A percentile compares a stretch with the other conserved stretches of the same genome.
These are phyloP conservation scores for Collybia nuda DNA, from an alignment of 768 basidiomycete species.

Conservation along the genomic window DNA sequence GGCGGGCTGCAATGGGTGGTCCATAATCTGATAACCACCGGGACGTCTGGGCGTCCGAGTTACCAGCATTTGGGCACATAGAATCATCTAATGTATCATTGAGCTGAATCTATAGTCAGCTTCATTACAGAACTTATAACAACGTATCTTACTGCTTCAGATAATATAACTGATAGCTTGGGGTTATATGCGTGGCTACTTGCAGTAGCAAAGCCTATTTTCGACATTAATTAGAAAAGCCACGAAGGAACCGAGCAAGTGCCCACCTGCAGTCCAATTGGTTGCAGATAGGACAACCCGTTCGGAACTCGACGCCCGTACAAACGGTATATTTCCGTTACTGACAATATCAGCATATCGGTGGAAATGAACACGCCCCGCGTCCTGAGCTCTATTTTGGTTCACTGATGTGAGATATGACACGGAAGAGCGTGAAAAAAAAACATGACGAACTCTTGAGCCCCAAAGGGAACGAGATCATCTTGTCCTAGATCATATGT, in stretches of 20 bases:
- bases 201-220: conserved; percentile 59
- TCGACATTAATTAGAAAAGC: background rate
- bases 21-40: conserved; percentile 61
- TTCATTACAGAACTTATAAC: background rate
- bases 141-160: conserved; percentile 43
- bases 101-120: conserved; percentile 23
- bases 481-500: conserved; percentile 56
- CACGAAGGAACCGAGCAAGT: background rate
- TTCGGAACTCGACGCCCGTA: conserved; percentile 43
- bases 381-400: conserved; percentile 31
- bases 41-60: conserved; percentile 39
- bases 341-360: conserved; percentile 55
- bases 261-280: conserved; percentile 68
- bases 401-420: background rate
- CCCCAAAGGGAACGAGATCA: conserved; percentile 69
- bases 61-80: conserved; percentile 61
- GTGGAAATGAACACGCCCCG: conserved; percentile 50
- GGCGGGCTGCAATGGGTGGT: conserved; percentile 51
- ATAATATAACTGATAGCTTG: conserved; percentile 52
- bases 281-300: conserved; percentile 67
- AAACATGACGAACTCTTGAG: conserved; percentile 49
- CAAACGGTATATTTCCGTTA: conserved; percentile 45
- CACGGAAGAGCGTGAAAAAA: background rate
- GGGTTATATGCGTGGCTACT: conserved; percentile 46
- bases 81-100: conserved; percentile 71